Conservation (phyloP, 805 yeast species). For the Candida taoyuanica region DNA sequence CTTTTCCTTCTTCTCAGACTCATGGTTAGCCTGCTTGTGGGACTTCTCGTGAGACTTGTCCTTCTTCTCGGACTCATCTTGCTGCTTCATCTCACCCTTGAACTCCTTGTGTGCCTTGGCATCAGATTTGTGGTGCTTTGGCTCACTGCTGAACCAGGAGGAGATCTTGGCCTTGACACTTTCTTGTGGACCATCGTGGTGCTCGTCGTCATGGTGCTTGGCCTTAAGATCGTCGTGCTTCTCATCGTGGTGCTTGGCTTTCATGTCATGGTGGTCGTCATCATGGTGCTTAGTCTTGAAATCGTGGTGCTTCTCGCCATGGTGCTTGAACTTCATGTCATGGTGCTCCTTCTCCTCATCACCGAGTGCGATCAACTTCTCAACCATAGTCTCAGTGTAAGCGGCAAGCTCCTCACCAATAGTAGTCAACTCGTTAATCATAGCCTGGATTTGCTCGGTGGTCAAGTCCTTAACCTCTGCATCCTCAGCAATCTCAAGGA, state of each 20-base stretch:
- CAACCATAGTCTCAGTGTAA: neutral
- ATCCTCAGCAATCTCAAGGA: neutral
- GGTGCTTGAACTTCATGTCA: neutral
- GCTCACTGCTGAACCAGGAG: neutral
- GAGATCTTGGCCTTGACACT: neutral
- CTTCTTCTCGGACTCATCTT: neutral
- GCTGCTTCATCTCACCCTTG: constrained; percentile 1
- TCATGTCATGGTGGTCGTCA: neutral
- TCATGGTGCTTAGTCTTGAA: constrained; percentile 1
- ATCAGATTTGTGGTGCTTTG: neutral
- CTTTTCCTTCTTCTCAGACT: neutral
- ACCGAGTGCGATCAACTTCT: neutral
- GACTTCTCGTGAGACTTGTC: neutral
- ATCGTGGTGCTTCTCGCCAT: neutral
- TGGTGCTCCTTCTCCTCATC: neutral
- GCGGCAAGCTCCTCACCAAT: neutral
- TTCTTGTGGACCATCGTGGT: neutral
- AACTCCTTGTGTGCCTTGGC: constrained; percentile 3
- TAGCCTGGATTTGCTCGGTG: constrained; percentile 4
- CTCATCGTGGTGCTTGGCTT: constrained; percentile 2
- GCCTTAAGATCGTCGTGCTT: neutral
- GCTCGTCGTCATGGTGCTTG: constrained; percentile 1
- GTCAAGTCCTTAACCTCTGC: constrained; percentile 6
- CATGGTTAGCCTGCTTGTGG: neutral
- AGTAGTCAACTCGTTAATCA: constrained; percentile 1